Evolutionary conservation across 257 asterid genomes (phyloP).

Genomic region (Solanum raphanifolium): DNA sequence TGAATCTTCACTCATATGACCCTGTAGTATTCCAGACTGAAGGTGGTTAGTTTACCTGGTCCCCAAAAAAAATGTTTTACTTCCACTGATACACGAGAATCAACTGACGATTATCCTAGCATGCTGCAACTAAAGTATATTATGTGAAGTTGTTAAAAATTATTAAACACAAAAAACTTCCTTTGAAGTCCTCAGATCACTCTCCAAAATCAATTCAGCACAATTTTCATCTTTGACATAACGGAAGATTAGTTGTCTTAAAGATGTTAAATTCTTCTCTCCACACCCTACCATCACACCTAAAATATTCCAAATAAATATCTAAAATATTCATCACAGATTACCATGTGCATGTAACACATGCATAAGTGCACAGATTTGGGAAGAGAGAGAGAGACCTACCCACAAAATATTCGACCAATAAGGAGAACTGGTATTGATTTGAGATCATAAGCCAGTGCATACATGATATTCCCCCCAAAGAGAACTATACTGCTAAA

Average conservation of each 20-base stretch:
- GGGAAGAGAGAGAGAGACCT: constrained; percentile 2
- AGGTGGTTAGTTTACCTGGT: neutral
- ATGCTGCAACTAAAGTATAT: neutral
- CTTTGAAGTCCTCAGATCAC: neutral
- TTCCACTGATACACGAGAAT: neutral
- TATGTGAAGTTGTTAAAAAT: neutral
- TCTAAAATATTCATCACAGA: neutral
- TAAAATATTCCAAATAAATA: neutral
- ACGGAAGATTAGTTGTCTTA: neutral
- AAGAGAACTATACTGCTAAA: constrained; percentile 83
- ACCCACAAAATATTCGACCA: constrained; percentile 93
- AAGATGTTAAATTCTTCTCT: neutral
- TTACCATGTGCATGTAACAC: neutral
- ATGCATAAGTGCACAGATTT: neutral
- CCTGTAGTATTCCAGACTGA: neutral
- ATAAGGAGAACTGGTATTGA: constrained; percentile 64
- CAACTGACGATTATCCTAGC: neutral
- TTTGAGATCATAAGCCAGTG: constrained; percentile 76
- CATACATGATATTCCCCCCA: constrained; percentile 70
- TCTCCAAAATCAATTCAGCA: neutral
- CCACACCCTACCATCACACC: neutral
- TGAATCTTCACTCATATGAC: neutral
- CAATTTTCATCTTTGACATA: neutral
- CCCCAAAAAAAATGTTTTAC: neutral
- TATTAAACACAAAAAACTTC: too few species aligned